Conservation (phyloP, 352 stramenopile genomes). For the Pythium inflatum region DNA sequence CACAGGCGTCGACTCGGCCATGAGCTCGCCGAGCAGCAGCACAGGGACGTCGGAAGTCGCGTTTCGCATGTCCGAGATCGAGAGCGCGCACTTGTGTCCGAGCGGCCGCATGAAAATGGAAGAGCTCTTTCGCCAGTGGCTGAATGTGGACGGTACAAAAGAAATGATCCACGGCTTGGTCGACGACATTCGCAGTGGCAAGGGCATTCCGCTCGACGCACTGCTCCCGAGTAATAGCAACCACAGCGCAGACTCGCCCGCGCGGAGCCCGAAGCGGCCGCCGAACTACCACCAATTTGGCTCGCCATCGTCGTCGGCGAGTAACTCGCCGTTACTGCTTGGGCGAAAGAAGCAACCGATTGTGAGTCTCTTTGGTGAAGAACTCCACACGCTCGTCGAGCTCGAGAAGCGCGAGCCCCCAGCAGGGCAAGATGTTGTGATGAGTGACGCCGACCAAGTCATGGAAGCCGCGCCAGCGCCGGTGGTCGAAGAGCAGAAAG, state of each 20-base stretch:
- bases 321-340: constrained; percentile 43
- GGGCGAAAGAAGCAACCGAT: constrained; percentile 65
- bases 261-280: constrained; percentile 78
- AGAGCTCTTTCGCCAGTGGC: constrained; percentile 85
- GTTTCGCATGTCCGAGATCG: constrained; percentile 80
- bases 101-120: constrained; percentile 88
- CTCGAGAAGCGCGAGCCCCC: constrained; percentile 44
- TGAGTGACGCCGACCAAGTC: constrained; percentile 42
- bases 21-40: constrained; percentile 59
- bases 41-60: constrained; percentile 44
- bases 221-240: constrained; percentile 28
- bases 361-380: constrained; percentile 79
- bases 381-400: constrained; percentile 57
- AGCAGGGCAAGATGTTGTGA: constrained; percentile 41
- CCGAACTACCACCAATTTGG: constrained; percentile 82
- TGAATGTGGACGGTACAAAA: constrained; percentile 85
- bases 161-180: constrained; percentile 86
- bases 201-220: constrained; percentile 57
- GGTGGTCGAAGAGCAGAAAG: constrained; percentile 10
- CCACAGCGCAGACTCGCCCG: constrained; percentile 48
- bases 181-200: constrained; percentile 74
- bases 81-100: constrained; percentile 76
- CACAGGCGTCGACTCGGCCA: constrained; percentile 49
- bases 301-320: constrained; percentile 32
- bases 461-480: constrained; percentile 40